A percentile compares a stretch with the other conserved stretches of the same genome.
Conservation (phyloP, 495 filamentous ascomycete genomes). For the Hypomontagnella submonticulosa region DNA sequence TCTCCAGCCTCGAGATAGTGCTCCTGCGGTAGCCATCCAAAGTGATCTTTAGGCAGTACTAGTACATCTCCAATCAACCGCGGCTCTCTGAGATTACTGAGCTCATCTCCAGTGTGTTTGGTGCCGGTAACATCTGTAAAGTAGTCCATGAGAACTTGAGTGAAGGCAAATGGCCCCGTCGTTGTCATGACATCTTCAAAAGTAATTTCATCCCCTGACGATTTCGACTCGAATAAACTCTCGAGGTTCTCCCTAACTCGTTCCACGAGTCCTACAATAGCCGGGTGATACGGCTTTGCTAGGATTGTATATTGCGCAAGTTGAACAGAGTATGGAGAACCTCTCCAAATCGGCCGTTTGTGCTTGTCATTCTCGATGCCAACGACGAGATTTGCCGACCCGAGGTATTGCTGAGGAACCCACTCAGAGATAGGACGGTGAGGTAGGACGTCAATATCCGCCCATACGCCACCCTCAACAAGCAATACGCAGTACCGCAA, state of each 20-base stretch:
- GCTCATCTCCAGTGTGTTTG: slow-evolving; percentile 28
- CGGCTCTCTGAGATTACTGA: slow-evolving; percentile 32
- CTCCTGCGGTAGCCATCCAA: slow-evolving; percentile 34
- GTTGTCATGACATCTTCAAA: slow-evolving; percentile 40
- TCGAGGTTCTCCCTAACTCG: slow-evolving; percentile 36
- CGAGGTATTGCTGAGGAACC: slow-evolving; percentile 49
- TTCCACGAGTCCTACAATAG: slow-evolving; percentile 35
- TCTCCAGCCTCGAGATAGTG: slow-evolving; percentile 14
- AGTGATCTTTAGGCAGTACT: slow-evolving; percentile 42
- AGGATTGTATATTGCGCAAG: slow-evolving; percentile 58
- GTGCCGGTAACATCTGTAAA: slow-evolving; percentile 22
- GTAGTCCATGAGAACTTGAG: slow-evolving; percentile 33
- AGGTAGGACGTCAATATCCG: slow-evolving; percentile 58
- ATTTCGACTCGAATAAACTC: slow-evolving; percentile 9
- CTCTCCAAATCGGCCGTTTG: slow-evolving; percentile 39
- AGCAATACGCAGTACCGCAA: slow-evolving; percentile 62
- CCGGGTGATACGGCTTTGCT: slow-evolving; percentile 49
- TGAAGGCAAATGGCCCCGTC: slow-evolving; percentile 41
- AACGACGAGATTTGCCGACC: slow-evolving; percentile 50
- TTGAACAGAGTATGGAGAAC: slow-evolving; percentile 46
- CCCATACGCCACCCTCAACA: slow-evolving; percentile 64
- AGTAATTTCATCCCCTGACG: neutral
- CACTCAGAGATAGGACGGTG: slow-evolving; percentile 52
- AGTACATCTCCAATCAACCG: slow-evolving; percentile 37
- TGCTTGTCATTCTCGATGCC: slow-evolving; percentile 56